Evolutionary conservation across 1,139 yeast genomes (phyloP).

Genomic region (Scheffersomyces stambukii): DNA sequence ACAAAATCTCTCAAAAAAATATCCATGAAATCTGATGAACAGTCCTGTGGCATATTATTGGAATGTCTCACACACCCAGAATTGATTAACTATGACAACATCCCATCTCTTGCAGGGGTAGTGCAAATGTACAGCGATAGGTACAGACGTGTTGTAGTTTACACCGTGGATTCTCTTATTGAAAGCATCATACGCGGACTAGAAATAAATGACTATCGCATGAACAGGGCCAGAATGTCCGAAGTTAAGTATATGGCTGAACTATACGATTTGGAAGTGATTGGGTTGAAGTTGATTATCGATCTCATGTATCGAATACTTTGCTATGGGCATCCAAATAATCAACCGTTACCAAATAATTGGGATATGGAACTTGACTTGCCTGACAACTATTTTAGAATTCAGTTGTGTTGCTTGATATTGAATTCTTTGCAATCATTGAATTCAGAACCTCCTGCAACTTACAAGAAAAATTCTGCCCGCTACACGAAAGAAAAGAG

Average conservation of each 20-base stretch:
- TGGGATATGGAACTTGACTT: slow-evolving; percentile 47
- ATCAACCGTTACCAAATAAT: slow-evolving; percentile 51
- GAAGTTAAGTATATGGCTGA: slow-evolving; percentile 60
- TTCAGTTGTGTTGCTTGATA: slow-evolving; percentile 46
- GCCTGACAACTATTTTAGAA: slow-evolving; percentile 68
- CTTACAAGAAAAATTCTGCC: slow-evolving; percentile 7
- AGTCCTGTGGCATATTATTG: slow-evolving; percentile 37
- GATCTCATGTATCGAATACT: slow-evolving; percentile 58
- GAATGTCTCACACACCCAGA: slow-evolving; percentile 61
- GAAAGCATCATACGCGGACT: slow-evolving; percentile 65
- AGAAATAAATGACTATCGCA: slow-evolving; percentile 59
- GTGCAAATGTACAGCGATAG: slow-evolving; percentile 30
- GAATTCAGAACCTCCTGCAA: slow-evolving; percentile 3
- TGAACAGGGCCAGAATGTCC: slow-evolving; percentile 60
- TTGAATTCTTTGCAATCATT: slow-evolving; percentile 16
- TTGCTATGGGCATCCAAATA: slow-evolving; percentile 64
- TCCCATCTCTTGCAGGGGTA: slow-evolving; percentile 47
- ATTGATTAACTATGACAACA: slow-evolving; percentile 53
- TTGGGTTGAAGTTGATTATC: slow-evolving; percentile 44
- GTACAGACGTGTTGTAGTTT: slow-evolving; percentile 35
- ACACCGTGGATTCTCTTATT: slow-evolving; percentile 58
- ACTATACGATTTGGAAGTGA: slow-evolving; percentile 45
- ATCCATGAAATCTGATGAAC: slow-evolving; percentile 41
- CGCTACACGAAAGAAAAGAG: slow-evolving; percentile 8
- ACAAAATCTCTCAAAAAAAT: slow-evolving; percentile 39